Evolutionary conservation across 192 early-diverging fungal genomes (phyloP), one percentile per base, ranked within the genome.

Genomic region (Coemansia aciculifera): DNA sequence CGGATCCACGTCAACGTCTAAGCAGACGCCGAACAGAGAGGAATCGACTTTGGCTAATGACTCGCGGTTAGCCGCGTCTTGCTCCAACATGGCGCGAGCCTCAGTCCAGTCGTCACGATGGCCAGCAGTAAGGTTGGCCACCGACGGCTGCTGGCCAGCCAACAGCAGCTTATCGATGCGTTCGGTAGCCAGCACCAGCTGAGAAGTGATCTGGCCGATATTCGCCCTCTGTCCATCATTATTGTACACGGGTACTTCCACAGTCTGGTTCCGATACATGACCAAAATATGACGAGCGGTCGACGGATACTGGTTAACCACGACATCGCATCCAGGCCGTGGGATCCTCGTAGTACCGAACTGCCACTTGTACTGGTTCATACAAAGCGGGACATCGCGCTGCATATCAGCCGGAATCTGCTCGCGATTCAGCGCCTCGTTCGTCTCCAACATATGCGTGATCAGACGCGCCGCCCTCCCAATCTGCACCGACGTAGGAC

Each of bases 311-410:
- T 87, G 79, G 24, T 87, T 83, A 7, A 89, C 83, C 49, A 97
- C 82, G 23, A 85, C 84, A 73, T 99, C 97, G 24, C 86, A 69
- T 2, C 77, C 84, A 10, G 77, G 42, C 1, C 89, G 87, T 11
- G 95, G 88, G 37, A 95, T 84, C 17, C 97, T 86, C 48, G 87
- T 86, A 7, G 91, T 88, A 43, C 92, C 92, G 84, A 96, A 97
- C 70, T 91, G 88, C 52, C 88, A 88, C 64, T 86, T 91, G 84
- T 92, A 92, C 85, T 99, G 97, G 82, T 95, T 89, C 97, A 99
- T 99, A 82, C 93, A 95, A 29, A 97, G 78, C 4, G 94, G 93
- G 2, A 73, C 75, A 34, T 86, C 85, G n/a, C 87, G 85, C 42
- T 90, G 87, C 57, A 63, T 72, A 52, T 96, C 95, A 31, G 92